Evolutionary conservation across 257 asterid genomes (phyloP).

Genomic region (Solanum etuberosum): DNA sequence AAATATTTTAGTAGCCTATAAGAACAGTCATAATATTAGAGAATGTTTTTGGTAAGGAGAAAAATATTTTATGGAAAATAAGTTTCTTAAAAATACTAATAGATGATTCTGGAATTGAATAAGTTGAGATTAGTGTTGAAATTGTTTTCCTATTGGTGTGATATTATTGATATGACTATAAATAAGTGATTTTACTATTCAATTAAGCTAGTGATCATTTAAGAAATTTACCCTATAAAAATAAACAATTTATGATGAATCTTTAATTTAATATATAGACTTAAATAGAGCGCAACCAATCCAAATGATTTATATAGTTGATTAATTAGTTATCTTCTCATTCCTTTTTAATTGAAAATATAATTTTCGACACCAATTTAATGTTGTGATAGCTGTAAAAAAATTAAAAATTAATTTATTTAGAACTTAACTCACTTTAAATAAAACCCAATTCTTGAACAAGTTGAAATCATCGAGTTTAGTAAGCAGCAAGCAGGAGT

Average conservation of each 20-base stretch:
- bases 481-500: constrained; percentile 12
- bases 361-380: not conserved
- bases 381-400: not conserved
- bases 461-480: not conserved
- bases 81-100: too few relatives aligned
- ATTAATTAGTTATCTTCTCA: not conserved
- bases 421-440: not conserved
- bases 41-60: too few relatives aligned
- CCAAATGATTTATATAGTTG: not conserved
- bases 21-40: not conserved
- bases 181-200: too few relatives aligned
- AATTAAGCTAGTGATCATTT: not conserved
- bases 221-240: not conserved
- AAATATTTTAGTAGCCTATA: not conserved
- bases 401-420: too few relatives aligned
- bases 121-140: not conserved
- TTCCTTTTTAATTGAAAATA: not conserved
- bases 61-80: too few relatives aligned
- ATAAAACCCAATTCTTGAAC: not conserved
- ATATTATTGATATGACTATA: not conserved
- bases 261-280: not conserved
- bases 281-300: not conserved
- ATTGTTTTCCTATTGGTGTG: not conserved
- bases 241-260: not conserved
- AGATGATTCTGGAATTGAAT: not conserved